Evolutionary conservation across 1,139 yeast genomes (phyloP).

Genomic region (Geotrichum histeridarum): DNA sequence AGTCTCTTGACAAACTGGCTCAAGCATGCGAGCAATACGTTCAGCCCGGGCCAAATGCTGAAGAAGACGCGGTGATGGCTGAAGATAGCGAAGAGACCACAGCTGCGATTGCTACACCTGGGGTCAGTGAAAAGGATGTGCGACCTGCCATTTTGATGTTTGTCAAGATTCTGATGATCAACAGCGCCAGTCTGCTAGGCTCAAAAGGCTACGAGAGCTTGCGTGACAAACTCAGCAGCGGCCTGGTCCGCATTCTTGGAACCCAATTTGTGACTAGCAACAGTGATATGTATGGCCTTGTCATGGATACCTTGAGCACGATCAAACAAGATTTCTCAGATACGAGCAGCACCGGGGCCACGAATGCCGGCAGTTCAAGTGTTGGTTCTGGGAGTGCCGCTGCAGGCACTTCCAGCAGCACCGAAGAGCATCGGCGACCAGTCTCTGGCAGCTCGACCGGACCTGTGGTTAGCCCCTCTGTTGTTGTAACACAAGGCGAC

Average conservation of each 20-base stretch:
- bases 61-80: background rate
- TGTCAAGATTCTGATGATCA: constrained; percentile 57
- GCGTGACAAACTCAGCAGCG: constrained; percentile 36
- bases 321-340: constrained; percentile 15
- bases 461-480: background rate
- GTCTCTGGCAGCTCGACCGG: background rate
- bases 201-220: constrained; percentile 30
- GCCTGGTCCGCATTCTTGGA: constrained; percentile 44
- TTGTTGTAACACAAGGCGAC: background rate
- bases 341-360: background rate
- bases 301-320: constrained; percentile 29
- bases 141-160: constrained; percentile 39
- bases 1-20: constrained; percentile 24
- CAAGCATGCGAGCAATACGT: constrained; percentile 20
- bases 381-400: background rate
- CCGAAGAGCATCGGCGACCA: background rate
- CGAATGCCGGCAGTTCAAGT: background rate
- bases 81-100: background rate
- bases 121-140: constrained; percentile 3
- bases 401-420: background rate
- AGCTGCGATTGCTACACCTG: background rate
- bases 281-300: constrained; percentile 26
- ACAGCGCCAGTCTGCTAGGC: constrained; percentile 30
- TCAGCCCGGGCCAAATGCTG: background rate
- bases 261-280: constrained; percentile 23